Evolutionary conservation across 2,329 filamentous ascomycete genomes (phyloP), one percentile per base, ranked within the genome.

Genomic region (Dactylella cylindrospora): DNA sequence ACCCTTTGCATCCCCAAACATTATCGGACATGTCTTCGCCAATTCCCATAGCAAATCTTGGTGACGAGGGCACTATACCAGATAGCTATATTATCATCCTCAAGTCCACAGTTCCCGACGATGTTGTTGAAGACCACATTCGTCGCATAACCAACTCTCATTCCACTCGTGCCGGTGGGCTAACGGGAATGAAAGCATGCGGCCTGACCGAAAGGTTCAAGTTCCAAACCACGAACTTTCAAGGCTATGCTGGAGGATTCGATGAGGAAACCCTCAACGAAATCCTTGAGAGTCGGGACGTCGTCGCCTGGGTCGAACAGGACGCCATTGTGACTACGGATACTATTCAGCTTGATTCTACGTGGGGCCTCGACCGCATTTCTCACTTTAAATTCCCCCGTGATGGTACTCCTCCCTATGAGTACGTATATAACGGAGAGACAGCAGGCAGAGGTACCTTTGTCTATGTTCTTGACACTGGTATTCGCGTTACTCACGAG

Each of bases 381-480:
- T 67, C 64, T 6, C 64, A 66, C 23, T 25, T 10, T 2, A 60
- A 53, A n/a, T 40, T 40, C 12, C 28, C 19, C 9, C n/a, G 7
- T 25, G 29, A 43, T 13, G 74, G 70, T 26, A 70, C 66, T 10
- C 71, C 46, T 9, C 67, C 70, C 46, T 82, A 82, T 69, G 66
- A 78, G 44, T 83, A 80, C 64, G 32, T 47, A n/a, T 55, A 55
- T 15, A 40, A 62, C 33, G 79, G 83, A 69, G 72, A 72, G 53
- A 74, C 73, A 9, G 78, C 76, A 17, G 80, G 80, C 25, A 54
- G 76, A 65, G 79, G 78, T n/a, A 79, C 81, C 66, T 83, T 79
- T 17, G 78, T 77, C 22, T 86, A 81, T 70, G 73, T 86, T 19
- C 78, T 86, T 32, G 84, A 86, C 71, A 85, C 83, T 4, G 84